Base-by-base conservation (phyloP, 2,329 filamentous ascomycete genomes). In the Cytospora paraplurivora region DNA sequence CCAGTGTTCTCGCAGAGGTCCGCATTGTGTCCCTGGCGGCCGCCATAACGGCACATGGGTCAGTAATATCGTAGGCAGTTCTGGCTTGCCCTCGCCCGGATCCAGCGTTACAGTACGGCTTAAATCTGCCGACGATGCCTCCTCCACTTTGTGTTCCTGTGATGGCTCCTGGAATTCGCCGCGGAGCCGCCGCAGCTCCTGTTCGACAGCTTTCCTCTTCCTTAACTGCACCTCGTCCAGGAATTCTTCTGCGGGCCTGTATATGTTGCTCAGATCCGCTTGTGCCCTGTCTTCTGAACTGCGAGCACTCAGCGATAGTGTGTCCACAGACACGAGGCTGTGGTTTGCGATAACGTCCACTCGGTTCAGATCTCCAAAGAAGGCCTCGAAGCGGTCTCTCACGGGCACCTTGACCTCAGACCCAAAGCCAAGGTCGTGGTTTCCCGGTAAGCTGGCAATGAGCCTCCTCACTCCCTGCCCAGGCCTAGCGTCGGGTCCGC, bases 281-380 rank as follows among this genome's bases (percentile, higher is more conserved):
- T 76, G 74, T 57, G 81, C 76, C 44, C 81, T 81, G 73, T 83
- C 79, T 55, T 79, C 73, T 2, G 84, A 85, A 1, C 79, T 79
- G 52, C 74, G 82, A 3, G 95, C 94, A 72, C 92, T 96, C 70
- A 98, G 76, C 0, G 93, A 97, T 5, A 97, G 88, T 0, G 89
- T 86, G 73, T 99, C 95, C 8, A 99, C 84, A 0, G 92, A 96
- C 21, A 99, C 91, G 73, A 99, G 93, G 0, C 92, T 96, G 74
- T 99, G 95, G 72, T 99, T 99, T 13, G 92, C 95, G 59, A 98
- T 83, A 6, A 98, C 84, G 74, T 98, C 93, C 21, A 99, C 88
- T 10, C 92, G 84, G 75, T 97, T 98, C n/a, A 88, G 86, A 62
- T 95, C 89, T 5, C 95, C 95, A 76, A 99, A 98, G 73, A 89